These are phyloP conservation scores for Nothomitra cinnamomea DNA, from an alignment of 2,329 filamentous ascomycete species.

Conservation along the genomic window DNA sequence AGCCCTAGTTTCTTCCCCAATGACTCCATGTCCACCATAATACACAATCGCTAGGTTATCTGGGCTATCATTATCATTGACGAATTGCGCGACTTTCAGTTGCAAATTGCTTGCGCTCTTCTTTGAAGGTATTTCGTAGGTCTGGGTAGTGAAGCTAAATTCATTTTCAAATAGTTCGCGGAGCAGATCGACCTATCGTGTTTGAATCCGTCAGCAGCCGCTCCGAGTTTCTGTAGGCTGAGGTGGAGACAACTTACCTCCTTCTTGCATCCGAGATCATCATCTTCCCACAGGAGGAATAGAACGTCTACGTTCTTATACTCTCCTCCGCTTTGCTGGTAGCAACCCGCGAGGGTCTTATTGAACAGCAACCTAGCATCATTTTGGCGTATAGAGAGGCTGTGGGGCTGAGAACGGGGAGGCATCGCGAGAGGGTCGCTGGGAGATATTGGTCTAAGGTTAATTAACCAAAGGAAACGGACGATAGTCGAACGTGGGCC, in stretches of 20 bases:
- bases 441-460: no score
- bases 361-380: conserved; percentile 9
- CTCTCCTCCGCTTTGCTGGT: conserved; percentile 9
- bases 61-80: conserved; percentile 9
- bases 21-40: conserved; percentile 11
- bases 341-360: conserved; percentile 11
- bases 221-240: no score
- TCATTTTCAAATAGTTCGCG: conserved; percentile 6
- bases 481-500: no score
- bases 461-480: no score
- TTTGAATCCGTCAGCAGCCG: no score
- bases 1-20: conserved; percentile 7
- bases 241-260: no score
- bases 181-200: conserved; percentile 8
- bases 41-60: conserved; percentile 11
- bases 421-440: not conserved
- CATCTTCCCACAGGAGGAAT: conserved; percentile 11
- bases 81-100: conserved; percentile 7
- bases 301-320: conserved; percentile 10
- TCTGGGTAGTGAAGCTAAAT: conserved; percentile 10
- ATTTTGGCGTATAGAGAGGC: not conserved
- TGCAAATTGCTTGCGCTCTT: conserved; percentile 9
- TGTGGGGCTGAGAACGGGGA: not conserved
- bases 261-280: conserved; percentile 11
- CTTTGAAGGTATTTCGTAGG: conserved; percentile 11